Evolutionary conservation across 352 stramenopile species (phyloP), one percentile per base, ranked within the genome.

Genomic region (Phytopythium delawarense): DNA sequence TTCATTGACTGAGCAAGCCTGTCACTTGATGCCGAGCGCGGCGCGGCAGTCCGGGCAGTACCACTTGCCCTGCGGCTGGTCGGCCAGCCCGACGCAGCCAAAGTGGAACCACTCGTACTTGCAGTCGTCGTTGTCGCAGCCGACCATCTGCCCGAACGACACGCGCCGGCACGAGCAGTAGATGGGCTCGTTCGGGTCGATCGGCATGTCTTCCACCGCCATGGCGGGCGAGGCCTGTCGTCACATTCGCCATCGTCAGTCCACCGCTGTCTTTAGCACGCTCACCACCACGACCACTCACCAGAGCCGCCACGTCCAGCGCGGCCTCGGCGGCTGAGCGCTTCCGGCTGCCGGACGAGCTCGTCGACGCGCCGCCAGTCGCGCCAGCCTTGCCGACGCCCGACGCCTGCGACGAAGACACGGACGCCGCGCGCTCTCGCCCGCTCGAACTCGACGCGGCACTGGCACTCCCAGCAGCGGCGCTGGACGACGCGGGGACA

Each of bases 51-150:
- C 82, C 21, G 78, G 76, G 64, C 86, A 95, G 69, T 92, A 95
- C 86, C 86, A 95, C 40, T 84, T 89, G 63, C 84, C 86, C 2
- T 78, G 71, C 21, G 86, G 86, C 64, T 95, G 86, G 48, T 95
- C 84, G 39, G 80, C 89, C 56, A 97, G 78, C 11, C 87, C 86
- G 18, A 97, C 89, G 64, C 89, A 97, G 63, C 88, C 76, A 60
- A 96, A 96, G 70, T 97, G 89, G 69, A 96, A 97, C 89, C 89
- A 97, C 68, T 96, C 89, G 74, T 94, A 96, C 72, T 96, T 93
- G 84, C 90, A 97, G 69, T 94, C 88, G 69, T 95, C 86, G 59
- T 97, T 96, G 71, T 97, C 90, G 62, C 90, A 97, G 62, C 89
- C 90, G 16, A 97, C 85, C 90, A 97, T 97, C 58, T 97, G 85